Evolutionary conservation across 140 eudicot species (phyloP).

Genomic region (Cichorium intybus): DNA sequence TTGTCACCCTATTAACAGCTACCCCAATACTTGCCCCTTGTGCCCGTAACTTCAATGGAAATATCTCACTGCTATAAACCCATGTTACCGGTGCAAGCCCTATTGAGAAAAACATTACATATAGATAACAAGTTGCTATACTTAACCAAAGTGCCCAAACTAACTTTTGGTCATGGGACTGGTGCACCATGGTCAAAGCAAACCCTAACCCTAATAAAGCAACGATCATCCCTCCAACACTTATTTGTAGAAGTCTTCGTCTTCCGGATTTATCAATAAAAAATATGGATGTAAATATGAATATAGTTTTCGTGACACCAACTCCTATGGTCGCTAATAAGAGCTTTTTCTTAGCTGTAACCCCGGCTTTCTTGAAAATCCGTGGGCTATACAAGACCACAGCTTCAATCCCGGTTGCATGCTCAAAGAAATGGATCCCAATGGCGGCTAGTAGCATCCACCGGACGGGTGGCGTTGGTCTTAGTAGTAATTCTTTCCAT

Average conservation of each 20-base stretch:
- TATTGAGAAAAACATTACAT: slow-evolving; percentile 51
- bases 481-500: slow-evolving; percentile 60
- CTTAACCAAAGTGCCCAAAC: slow-evolving; percentile 62
- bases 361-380: slow-evolving; percentile 69
- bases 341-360: slow-evolving; percentile 32
- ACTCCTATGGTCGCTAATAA: slow-evolving; percentile 59
- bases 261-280: slow-evolving; percentile 59
- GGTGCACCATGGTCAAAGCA: slow-evolving; percentile 53
- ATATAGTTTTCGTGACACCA: slow-evolving; percentile 50
- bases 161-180: slow-evolving; percentile 22
- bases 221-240: slow-evolving; percentile 59
- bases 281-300: slow-evolving; percentile 47
- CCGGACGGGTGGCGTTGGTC: slow-evolving; percentile 62
- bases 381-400: slow-evolving; percentile 69
- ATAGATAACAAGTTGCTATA: slow-evolving; percentile 40
- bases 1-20: slow-evolving; percentile 70
- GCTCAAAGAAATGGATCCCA: slow-evolving; percentile 85
- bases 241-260: slow-evolving; percentile 46
- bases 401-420: slow-evolving; percentile 75
- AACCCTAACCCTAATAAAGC: slow-evolving; percentile 48
- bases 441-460: slow-evolving; percentile 64
- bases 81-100: slow-evolving; percentile 79
- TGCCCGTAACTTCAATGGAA: slow-evolving; percentile 65
- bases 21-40: slow-evolving; percentile 72
- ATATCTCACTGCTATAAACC: slow-evolving; percentile 84